Evolutionary conservation across 2,329 filamentous ascomycete genomes (phyloP).

Genomic region (Pezicula carpinea): DNA sequence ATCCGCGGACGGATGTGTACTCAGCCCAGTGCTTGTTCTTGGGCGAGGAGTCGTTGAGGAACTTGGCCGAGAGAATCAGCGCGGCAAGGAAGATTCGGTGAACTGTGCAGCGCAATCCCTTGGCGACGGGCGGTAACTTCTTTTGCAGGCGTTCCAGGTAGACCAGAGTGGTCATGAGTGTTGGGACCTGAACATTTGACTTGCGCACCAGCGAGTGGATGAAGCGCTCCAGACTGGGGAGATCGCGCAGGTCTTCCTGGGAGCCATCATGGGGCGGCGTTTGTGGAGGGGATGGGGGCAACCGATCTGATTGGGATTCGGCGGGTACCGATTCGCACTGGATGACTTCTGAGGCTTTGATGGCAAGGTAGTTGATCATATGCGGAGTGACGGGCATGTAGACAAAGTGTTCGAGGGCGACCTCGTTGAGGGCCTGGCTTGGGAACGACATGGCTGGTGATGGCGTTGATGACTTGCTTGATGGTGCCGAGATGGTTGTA

Average conservation of each 20-base stretch:
- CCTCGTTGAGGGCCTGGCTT: conserved; percentile 47
- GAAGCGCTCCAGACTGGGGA: conserved; percentile 85
- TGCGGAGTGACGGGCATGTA: conserved; percentile 68
- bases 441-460: conserved; percentile 12
- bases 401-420: conserved; percentile 75
- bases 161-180: conserved; percentile 93
- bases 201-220: conserved; percentile 86
- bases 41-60: conserved; percentile 95
- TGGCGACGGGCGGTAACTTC: conserved; percentile 86
- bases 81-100: conserved; percentile 95
- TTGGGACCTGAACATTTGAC: conserved; percentile 95
- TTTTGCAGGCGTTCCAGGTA: conserved; percentile 83
- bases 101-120: conserved; percentile 92
- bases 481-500: conserved; percentile 1
- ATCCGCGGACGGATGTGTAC: conserved; percentile 71
- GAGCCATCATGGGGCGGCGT: conserved; percentile 42
- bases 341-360: conserved; percentile 73
- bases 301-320: conserved; percentile 44
- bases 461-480: neutral
- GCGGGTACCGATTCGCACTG: conserved; percentile 58
- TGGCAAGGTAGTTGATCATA: conserved; percentile 75
- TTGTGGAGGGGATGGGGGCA: conserved; percentile 37
- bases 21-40: conserved; percentile 99
- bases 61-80: conserved; percentile 87
- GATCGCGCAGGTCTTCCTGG: conserved; percentile 22